Evolutionary conservation across 768 basidiomycete species (phyloP), one percentile per base, ranked within the genome.

Genomic region (Amanita subjunquillea): DNA sequence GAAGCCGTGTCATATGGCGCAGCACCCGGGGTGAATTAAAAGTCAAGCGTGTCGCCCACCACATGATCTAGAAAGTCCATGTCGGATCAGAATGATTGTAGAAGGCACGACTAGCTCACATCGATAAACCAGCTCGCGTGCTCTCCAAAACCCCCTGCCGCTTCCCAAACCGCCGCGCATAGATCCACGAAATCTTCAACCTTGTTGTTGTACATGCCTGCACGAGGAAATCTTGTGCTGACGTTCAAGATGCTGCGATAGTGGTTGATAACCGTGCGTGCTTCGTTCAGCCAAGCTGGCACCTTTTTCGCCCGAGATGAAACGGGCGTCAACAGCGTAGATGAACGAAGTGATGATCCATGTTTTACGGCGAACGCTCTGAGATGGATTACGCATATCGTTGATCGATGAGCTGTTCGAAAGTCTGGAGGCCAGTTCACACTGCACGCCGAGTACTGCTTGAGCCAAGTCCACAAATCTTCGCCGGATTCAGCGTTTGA

Each of bases 1-100:
- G 67, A 1, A 94, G 67, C 1, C 86, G 81, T 27, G 82, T 80
- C 74, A 97, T 83, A 65, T 96, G 89, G 0, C 94, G 83, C 51
- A 90, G 78, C 6, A 97, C 71, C 7, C 83, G 79, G 55, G 85
- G 86, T 0, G 90, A 94, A 62, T 96, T 93, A 73, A 97, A 96
- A 0, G 95, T 98, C 20, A 93, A 77, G 20, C 85, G 82, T 7
- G 91, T 93, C 1, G 91, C 87, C 91, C 91, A 93, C 87, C 91
- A 95, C 2, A 97, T 75, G 20, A 91, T 78, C 87, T 89, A 64
- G 32, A 43, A 39, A 48, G 6, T 25, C 22, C 7, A 39, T 13
- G 23, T 17, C 25, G 37, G 55, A 47, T 42, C 39, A 52, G 45
- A 54, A 30, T 50, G 27, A 29, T 20, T 29, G 23, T n/a, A 37